These are phyloP conservation scores for Diversispora eburnea DNA, from an alignment of 192 early-diverging fungal species.

Conservation along the genomic window DNA sequence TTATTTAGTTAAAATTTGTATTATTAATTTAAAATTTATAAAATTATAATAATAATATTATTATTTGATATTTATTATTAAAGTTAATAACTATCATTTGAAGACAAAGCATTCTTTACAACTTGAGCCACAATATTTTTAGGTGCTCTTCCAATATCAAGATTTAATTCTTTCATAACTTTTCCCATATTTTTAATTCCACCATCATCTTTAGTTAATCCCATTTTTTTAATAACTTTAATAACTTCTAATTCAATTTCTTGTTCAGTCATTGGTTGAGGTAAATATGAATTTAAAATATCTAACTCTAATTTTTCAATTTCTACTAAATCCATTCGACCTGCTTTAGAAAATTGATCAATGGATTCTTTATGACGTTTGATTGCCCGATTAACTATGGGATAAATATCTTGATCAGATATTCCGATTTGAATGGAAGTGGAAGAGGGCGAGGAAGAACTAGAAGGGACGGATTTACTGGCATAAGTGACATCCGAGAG, in stretches of 20 bases:
- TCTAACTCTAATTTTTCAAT: constrained; percentile 65
- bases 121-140: constrained; percentile 72
- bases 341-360: constrained; percentile 57
- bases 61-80: neutral
- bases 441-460: constrained; percentile 34
- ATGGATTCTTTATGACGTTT: constrained; percentile 81
- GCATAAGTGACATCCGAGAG: constrained; percentile 24
- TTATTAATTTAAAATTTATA: too few relatives aligned
- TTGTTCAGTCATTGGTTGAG: constrained; percentile 67
- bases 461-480: constrained; percentile 28
- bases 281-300: constrained; percentile 72
- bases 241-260: constrained; percentile 67
- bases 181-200: constrained; percentile 76
- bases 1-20: too few relatives aligned
- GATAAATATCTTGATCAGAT: constrained; percentile 54
- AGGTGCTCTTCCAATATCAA: constrained; percentile 68
- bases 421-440: constrained; percentile 35
- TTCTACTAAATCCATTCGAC: constrained; percentile 70
- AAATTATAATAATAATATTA: neutral
- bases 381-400: constrained; percentile 73
- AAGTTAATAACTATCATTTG: neutral
- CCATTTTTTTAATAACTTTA: constrained; percentile 48
- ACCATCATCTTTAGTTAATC: constrained; percentile 35
- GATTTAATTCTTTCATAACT: constrained; percentile 75
- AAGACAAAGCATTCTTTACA: constrained; percentile 66